phyloP scores from a whole-genome alignment of 805 yeast species.

The Lachancea meyersii region DNA sequence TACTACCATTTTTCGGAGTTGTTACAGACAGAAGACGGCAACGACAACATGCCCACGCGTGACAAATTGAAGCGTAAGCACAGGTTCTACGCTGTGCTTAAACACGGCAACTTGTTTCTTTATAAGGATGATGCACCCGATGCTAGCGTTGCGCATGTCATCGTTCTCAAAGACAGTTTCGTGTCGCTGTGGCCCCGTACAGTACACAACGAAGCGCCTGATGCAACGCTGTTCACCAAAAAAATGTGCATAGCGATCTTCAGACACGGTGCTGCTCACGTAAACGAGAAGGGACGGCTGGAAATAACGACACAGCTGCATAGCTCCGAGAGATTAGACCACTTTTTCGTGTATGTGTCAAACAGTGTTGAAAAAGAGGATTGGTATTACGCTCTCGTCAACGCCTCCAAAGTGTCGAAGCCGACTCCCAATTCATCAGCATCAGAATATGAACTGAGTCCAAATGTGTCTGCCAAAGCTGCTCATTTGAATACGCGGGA shows the following conservation, averaged over 20 bases:
- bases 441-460: slow-evolving; percentile 40
- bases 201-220: slow-evolving; percentile 38
- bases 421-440: slow-evolving; percentile 11
- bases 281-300: slow-evolving; percentile 15
- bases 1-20: slow-evolving; percentile 44
- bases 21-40: slow-evolving; percentile 10
- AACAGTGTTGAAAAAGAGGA: slow-evolving; percentile 82
- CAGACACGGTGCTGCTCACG: slow-evolving; percentile 34
- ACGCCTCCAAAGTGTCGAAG: slow-evolving; percentile 53
- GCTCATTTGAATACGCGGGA: slow-evolving; percentile 65
- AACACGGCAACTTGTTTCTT: slow-evolving; percentile 85
- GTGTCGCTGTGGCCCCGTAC: slow-evolving; percentile 83
- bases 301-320: slow-evolving; percentile 3
- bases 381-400: slow-evolving; percentile 81
- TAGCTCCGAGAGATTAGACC: slow-evolving; percentile 17
- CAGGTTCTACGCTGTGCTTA: slow-evolving; percentile 61
- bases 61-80: slow-evolving; percentile 41
- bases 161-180: slow-evolving; percentile 64
- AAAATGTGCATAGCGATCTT: slow-evolving; percentile 72
- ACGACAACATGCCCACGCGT: slow-evolving; percentile 22
- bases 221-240: slow-evolving; percentile 75
- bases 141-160: slow-evolving; percentile 61
- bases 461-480: slow-evolving; percentile 63
- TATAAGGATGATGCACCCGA: slow-evolving; percentile 53
- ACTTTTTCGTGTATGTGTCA: slow-evolving; percentile 66